Evolutionary conservation across 2,329 filamentous ascomycete genomes (phyloP), one percentile per base, ranked within the genome.

Genomic region (Ambrosiella beaveri): DNA sequence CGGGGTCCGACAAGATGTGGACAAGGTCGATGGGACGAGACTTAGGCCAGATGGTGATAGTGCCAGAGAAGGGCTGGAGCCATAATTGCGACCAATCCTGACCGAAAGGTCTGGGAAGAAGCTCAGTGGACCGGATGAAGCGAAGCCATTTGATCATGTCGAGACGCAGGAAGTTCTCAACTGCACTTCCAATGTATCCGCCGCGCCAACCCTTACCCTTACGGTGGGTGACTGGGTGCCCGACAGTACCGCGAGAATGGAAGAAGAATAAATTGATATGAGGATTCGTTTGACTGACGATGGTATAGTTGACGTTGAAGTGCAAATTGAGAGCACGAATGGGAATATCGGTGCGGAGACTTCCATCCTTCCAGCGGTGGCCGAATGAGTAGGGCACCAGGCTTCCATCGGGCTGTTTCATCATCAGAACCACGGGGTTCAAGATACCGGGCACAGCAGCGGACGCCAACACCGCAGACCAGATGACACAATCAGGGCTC

Each of bases 251-350:
- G 38, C 93, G 81, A 0, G 90, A 95, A 37, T 86, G 93, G 75
- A 97, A 98, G 78, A 98, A 97, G 76, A 98, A 98, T 36, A 97
- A 82, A 66, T 95, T 97, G 70, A 98, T 91, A 68, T 98, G 93
- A 1, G 93, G 93, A 68, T 98, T 98, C 54, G 96, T 91, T 71
- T 89, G 80, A 64, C 76, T 78, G 64, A 84, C 93, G 63, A 98
- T 90, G 63, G 87, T 91, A 70, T 97, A 98, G 68, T 95, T 96
- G 69, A 97, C 93, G 68, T 97, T 97, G 75, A 98, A 98, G 67
- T 97, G 88, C 1, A 95, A 76, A 68, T 98, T 97, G 56, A 98
- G 76, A 1, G 90, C 86, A 70, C 91, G 93, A 66, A 98, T 81
- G 0, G 93, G 93, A 36, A 98, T 96, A 66, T 98, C 93, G 1